A percentile compares a stretch with the other conserved stretches of the same genome.
These are phyloP conservation scores for Clavulina sp. DNA, from an alignment of 768 basidiomycete genomes.

Conservation along the genomic window DNA sequence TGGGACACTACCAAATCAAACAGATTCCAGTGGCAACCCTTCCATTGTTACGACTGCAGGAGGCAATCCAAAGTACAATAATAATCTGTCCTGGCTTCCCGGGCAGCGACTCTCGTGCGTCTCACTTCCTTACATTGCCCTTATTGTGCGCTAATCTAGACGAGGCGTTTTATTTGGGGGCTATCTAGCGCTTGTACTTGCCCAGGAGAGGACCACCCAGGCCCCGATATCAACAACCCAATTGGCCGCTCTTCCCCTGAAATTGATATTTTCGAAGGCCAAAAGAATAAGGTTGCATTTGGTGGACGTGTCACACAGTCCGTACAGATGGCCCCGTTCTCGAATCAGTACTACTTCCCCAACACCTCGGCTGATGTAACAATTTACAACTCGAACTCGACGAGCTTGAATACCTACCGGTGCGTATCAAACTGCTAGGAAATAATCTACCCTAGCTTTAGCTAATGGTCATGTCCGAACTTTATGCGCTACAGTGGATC, in stretches of 20 bases:
- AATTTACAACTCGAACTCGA: constrained; percentile 36
- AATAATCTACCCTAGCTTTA: no score
- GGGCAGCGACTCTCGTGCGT: constrained; percentile 62
- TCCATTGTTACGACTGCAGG: constrained; percentile 34
- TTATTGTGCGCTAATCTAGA: no score
- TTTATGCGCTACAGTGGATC: background rate
- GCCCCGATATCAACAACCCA: constrained; percentile 36
- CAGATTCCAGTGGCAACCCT: constrained; percentile 25
- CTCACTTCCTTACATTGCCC: constrained; percentile 2
- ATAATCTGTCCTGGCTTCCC: constrained; percentile 50
- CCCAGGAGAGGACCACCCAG: constrained; percentile 58
- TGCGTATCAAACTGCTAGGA: background rate
- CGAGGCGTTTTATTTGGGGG: no score
- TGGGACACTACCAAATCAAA: constrained; percentile 40
- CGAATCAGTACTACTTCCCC: constrained; percentile 25
- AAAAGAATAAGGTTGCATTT: constrained; percentile 33
- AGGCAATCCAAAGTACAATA: constrained; percentile 38
- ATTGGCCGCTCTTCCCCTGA: constrained; percentile 60
- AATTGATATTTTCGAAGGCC: constrained; percentile 69
- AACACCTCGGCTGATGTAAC: constrained; percentile 19
- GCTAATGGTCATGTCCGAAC: no score
- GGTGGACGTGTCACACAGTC: constrained; percentile 39
- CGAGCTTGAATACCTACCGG: constrained; percentile 40
- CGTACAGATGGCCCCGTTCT: constrained; percentile 51
- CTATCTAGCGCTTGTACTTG: constrained; percentile 47